Evolutionary conservation across 805 yeast genomes (phyloP), one percentile per base, ranked within the genome.

Genomic region (Kuraishia ogatae): DNA sequence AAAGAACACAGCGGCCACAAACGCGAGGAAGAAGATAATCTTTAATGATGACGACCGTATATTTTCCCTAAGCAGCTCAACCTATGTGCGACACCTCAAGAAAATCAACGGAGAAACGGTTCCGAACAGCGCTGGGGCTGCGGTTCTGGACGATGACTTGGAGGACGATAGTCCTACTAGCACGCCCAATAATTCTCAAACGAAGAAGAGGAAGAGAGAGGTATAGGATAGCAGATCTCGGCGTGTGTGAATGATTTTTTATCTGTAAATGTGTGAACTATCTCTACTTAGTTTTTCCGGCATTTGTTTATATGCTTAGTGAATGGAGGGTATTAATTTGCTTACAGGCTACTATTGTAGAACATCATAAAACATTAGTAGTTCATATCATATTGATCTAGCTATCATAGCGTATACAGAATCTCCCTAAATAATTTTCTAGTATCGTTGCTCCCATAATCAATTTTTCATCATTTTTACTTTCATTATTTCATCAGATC

Each of bases 41-140:
- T 79, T 80, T 71, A 74, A 83, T 0, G 93, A 88, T 58, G 87
- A 85, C 39, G 97, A 90, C 63, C 81, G 96, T 51, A 80, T 90
- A 2, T 90, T 90, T 69, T 84, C 92, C 39, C 71, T 87, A 65
- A 84, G 93, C 58, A 83, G 91, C 8, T 82, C 86, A 0, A 79
- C 84, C 13, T 88, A 81, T 60, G 82, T 85, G 29, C 82, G 85
- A 60, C 83, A 84, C 57, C 70, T 78, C 66, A 82, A 80, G 61
- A 82, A 78, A 60, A 72, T 80, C 22, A 64, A 71, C 50, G 71
- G 70, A 21, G 68, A 60, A 13, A 53, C 22, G 15, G 48, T 21
- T 13, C 20, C 28, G 15, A 39, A 50, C 26, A 17, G 43, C 13
- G 7, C 43, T 35, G 20, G 48, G n/a, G 53, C 20, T 8, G 52